phyloP scores from a whole-genome alignment of 2,329 filamentous ascomycete genomes.

The Fusarium fujikuroi region DNA sequence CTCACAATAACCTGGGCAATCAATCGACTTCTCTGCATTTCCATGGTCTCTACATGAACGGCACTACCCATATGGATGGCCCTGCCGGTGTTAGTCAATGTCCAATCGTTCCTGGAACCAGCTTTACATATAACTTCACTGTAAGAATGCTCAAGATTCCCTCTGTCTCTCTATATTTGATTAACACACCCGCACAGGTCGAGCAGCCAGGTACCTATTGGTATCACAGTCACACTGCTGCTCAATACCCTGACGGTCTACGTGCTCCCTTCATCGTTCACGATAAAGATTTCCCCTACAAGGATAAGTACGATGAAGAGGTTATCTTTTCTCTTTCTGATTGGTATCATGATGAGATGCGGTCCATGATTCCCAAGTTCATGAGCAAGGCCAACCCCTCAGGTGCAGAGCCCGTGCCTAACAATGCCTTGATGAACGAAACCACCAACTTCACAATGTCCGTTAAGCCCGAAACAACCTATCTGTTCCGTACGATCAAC shows the following conservation, averaged over 20 bases:
- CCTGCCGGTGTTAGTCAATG: constrained; percentile 74
- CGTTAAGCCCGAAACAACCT: constrained; percentile 75
- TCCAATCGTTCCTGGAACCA: constrained; percentile 68
- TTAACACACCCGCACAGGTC: constrained; percentile 51
- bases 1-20: constrained; percentile 69
- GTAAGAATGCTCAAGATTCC: constrained; percentile 50
- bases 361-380: constrained; percentile 58
- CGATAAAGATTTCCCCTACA: constrained; percentile 69
- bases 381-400: constrained; percentile 65
- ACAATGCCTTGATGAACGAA: constrained; percentile 78
- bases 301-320: constrained; percentile 69
- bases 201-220: constrained; percentile 80
- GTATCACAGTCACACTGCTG: constrained; percentile 78
- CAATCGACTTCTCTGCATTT: constrained; percentile 74
- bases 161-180: neutral
- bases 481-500: constrained; percentile 77
- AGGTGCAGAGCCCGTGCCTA: constrained; percentile 72
- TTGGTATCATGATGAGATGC: constrained; percentile 73
- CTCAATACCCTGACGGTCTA: constrained; percentile 77
- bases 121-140: constrained; percentile 76
- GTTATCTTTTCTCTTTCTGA: constrained; percentile 73
- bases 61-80: constrained; percentile 77
- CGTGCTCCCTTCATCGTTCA: constrained; percentile 72
- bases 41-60: constrained; percentile 77
- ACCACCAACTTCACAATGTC: constrained; percentile 67